Percentiles rank a stretch among this genome's conserved stretches.
phyloP scores from a whole-genome alignment of 192 early-diverging fungal genomes.

The Backusella circina region DNA sequence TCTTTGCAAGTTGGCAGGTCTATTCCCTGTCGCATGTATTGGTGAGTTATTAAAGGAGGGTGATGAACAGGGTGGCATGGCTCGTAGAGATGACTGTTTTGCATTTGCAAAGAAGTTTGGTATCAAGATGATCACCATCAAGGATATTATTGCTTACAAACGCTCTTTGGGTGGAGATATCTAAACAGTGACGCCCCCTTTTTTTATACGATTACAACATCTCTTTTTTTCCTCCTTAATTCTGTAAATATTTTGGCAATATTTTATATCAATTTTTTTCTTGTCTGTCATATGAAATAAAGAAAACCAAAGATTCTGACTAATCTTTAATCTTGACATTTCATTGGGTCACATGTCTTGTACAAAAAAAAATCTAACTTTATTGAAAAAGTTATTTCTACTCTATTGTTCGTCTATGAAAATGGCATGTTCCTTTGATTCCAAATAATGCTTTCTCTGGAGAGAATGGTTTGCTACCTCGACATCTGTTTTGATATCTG shows the following conservation, averaged over 20 bases:
- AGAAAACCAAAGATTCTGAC: neutral
- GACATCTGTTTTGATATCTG: conserved; percentile 93
- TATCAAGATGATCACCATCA: conserved; percentile 88
- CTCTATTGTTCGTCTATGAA: neutral
- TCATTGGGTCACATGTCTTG: neutral
- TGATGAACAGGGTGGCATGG: conserved; percentile 79
- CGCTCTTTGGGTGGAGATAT: conserved; percentile 1
- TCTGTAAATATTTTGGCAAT: neutral
- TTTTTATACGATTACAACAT: neutral
- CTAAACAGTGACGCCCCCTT: neutral
- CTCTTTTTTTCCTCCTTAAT: neutral
- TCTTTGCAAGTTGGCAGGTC: conserved; percentile 80
- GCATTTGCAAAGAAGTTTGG: conserved; percentile 82
- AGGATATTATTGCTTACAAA: conserved; percentile 75
- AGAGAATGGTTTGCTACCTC: conserved; percentile 69
- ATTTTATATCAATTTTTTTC: neutral
- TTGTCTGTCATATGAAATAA: neutral
- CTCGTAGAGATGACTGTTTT: conserved; percentile 87
- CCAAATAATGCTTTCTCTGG: conserved; percentile 50
- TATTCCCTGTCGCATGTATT: conserved; percentile 86
- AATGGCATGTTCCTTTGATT: conserved; percentile 5
- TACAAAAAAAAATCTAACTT: neutral
- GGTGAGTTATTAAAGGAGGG: conserved; percentile 91
- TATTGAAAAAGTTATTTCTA: neutral
- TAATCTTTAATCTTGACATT: neutral